Percentiles rank a stretch among this genome's conserved stretches.
Evolutionary conservation across 176 grass and related monocot genomes (phyloP).

Genomic region (Juncus inflexus): DNA sequence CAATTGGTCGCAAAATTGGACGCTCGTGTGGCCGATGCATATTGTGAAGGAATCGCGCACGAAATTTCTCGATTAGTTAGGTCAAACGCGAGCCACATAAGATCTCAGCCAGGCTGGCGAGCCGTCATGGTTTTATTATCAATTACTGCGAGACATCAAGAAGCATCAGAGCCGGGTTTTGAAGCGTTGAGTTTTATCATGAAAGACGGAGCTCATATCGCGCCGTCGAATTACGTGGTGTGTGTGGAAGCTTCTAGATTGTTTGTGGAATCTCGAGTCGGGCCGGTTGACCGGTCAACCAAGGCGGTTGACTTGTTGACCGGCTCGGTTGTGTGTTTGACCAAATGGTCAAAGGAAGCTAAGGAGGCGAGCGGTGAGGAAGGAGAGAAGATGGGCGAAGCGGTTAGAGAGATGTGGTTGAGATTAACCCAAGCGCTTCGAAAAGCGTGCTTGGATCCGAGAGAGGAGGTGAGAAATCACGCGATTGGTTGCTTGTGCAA

Average conservation of each 20-base stretch:
- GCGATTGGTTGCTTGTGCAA: conserved; percentile 67
- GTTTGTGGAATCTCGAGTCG: conserved; percentile 86
- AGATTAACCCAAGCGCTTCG: conserved; percentile 67
- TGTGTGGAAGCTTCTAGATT: conserved; percentile 83
- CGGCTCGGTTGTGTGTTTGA: conserved; percentile 57
- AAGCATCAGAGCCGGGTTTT: conserved; percentile 85
- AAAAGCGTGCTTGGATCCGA: conserved; percentile 84
- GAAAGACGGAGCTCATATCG: conserved; percentile 76
- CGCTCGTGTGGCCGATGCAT: conserved; percentile 91
- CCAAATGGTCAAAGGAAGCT: conserved; percentile 61
- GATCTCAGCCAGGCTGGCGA: conserved; percentile 89
- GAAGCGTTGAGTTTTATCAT: conserved; percentile 86
- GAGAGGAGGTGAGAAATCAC: conserved; percentile 91
- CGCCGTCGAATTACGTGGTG: conserved; percentile 65
- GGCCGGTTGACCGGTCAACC: conserved; percentile 62
- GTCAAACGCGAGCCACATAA: conserved; percentile 79
- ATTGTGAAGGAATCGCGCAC: conserved; percentile 87
- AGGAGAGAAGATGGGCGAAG: conserved; percentile 63
- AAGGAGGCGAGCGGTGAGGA: conserved; percentile 53
- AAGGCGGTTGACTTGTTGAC: conserved; percentile 82
- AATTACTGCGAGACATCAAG: conserved; percentile 88
- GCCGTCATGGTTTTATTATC: conserved; percentile 78
- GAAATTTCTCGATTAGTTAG: conserved; percentile 83
- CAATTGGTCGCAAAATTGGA: conserved; percentile 95
- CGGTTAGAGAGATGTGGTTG: conserved; percentile 96